phyloP scores from a whole-genome alignment of 805 yeast species.

The Starmerella floricola region DNA sequence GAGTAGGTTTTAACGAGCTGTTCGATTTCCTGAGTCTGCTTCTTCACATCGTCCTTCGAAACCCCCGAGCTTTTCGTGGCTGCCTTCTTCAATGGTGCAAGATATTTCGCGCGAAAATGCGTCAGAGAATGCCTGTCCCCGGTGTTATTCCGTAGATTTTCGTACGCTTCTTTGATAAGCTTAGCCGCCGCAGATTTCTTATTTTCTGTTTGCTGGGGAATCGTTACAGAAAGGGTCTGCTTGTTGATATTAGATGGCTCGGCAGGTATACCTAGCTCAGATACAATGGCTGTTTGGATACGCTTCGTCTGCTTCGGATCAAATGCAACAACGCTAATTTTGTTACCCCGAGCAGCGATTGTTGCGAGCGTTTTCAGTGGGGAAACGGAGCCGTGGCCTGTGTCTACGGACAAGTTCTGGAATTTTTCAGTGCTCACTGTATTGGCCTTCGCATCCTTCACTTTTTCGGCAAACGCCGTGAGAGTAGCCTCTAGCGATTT shows the following conservation, averaged over 20 bases:
- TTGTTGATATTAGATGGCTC: constrained; percentile 60
- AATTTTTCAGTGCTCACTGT: constrained; percentile 55
- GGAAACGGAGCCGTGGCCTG: constrained; percentile 36
- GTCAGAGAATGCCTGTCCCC: constrained; percentile 39
- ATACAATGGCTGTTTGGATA: constrained; percentile 58
- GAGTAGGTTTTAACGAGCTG: constrained; percentile 53
- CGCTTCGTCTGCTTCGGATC: constrained; percentile 65
- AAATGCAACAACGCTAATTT: constrained; percentile 58
- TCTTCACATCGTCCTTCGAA: constrained; percentile 33
- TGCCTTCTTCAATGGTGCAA: constrained; percentile 43
- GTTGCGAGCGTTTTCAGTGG: constrained; percentile 38
- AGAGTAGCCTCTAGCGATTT: constrained; percentile 20
- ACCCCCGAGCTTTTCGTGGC: constrained; percentile 33
- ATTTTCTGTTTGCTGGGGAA: constrained; percentile 67
- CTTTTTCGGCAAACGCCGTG: constrained; percentile 36
- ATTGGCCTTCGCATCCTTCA: constrained; percentile 58
- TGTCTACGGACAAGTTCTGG: constrained; percentile 42
- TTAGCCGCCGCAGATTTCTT: constrained; percentile 43
- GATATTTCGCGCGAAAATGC: constrained; percentile 44
- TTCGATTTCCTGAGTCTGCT: constrained; percentile 51
- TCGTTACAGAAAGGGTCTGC: constrained; percentile 57
- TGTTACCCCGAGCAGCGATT: constrained; percentile 27
- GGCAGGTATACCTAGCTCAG: constrained; percentile 63
- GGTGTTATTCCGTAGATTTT: constrained; percentile 45
- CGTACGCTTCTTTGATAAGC: constrained; percentile 53